A percentile compares a stretch with the other conserved stretches of the same genome.
Conservation (phyloP, 495 filamentous ascomycete genomes). For the Haplographium delicatum region DNA sequence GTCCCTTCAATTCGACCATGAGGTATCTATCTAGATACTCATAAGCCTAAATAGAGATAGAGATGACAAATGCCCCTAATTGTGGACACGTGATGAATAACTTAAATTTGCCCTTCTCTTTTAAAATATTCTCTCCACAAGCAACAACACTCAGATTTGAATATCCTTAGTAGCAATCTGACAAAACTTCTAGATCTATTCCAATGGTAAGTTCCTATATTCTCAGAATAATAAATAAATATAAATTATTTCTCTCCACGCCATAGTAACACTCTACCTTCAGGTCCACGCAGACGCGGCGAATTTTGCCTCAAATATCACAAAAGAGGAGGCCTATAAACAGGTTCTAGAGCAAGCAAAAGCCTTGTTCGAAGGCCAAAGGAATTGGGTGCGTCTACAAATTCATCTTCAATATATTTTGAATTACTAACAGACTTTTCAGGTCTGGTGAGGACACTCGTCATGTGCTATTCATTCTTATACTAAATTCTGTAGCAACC, state of each 20-base stretch:
- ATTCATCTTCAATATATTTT: conserved; percentile 8
- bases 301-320: conserved; percentile 58
- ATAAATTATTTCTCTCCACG: too few relatives aligned
- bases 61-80: too few relatives aligned
- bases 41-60: too few relatives aligned
- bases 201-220: background rate
- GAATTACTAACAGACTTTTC: conserved; percentile 18
- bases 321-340: conserved; percentile 71
- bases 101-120: too few relatives aligned
- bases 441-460: conserved; percentile 22
- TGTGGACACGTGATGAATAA: too few relatives aligned
- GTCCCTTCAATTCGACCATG: too few relatives aligned
- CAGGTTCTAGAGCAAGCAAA: conserved; percentile 68
- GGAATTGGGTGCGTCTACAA: conserved; percentile 71
- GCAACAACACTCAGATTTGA: background rate
- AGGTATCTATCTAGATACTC: too few relatives aligned
- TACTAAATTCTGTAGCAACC: conserved; percentile 55
- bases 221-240: background rate
- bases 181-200: background rate
- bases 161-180: background rate
- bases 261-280: background rate
- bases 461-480: background rate
- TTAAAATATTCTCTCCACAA: background rate
- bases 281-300: conserved; percentile 88
- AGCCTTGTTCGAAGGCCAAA: conserved; percentile 68